A percentile compares a stretch with the other conserved stretches of the same genome.
phyloP scores from a whole-genome alignment of 306 rosid species.

The Fagus crenata region DNA sequence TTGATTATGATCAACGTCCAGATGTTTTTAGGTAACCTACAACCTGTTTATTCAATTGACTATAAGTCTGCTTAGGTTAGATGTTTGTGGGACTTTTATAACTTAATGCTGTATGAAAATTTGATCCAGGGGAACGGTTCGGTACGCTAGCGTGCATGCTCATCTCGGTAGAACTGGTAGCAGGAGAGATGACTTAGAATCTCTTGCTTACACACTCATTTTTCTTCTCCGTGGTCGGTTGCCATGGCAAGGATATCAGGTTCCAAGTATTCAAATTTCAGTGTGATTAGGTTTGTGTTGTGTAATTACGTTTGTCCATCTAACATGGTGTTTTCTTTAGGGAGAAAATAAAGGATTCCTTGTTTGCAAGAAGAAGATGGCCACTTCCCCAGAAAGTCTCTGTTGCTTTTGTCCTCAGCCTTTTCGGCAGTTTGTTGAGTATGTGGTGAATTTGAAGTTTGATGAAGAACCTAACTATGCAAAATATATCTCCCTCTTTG shows the following conservation, averaged over 20 bases:
- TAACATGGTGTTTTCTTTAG: constrained; percentile 43
- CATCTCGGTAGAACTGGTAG: constrained; percentile 90
- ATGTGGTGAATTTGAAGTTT: constrained; percentile 73
- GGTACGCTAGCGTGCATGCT: constrained; percentile 86
- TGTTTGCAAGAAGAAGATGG: constrained; percentile 91
- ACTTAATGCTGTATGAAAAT: not conserved
- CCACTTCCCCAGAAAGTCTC: constrained; percentile 68
- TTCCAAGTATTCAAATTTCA: not conserved
- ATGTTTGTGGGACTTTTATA: not conserved
- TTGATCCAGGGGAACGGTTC: constrained; percentile 70
- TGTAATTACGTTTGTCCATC: constrained; percentile 19
- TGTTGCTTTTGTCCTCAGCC: constrained; percentile 79
- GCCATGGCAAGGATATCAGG: constrained; percentile 97
- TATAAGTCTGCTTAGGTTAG: not conserved
- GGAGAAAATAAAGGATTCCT: constrained; percentile 90
- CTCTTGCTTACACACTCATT: constrained; percentile 83
- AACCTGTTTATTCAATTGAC: not conserved
- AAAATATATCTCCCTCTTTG: constrained; percentile 77
- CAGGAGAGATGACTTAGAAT: constrained; percentile 93
- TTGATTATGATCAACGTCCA: constrained; percentile 90
- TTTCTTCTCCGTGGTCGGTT: constrained; percentile 87
- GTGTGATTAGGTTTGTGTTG: not conserved
- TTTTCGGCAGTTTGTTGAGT: constrained; percentile 70
- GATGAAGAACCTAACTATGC: constrained; percentile 91
- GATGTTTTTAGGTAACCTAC: constrained; percentile 75